Base-by-base conservation (phyloP, 352 stramenopile species). In the Nothophytophthora sp. region DNA sequence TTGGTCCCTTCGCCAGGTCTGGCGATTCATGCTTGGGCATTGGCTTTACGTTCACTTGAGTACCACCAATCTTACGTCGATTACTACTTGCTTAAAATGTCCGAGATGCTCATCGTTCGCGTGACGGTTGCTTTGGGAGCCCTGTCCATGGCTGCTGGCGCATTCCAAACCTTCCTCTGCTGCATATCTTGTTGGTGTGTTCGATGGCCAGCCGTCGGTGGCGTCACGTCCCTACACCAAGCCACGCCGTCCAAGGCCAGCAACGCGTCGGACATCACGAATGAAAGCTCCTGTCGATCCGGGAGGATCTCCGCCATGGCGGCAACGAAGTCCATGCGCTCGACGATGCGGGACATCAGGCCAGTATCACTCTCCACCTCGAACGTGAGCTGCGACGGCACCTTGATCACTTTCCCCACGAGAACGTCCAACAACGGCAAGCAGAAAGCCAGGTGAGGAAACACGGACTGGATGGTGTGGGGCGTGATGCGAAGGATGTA, bases 301-400 rank as follows among this genome's bases (percentile, higher is more conserved):
- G 34, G 23, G n/a, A 59, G 4, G 1, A 52, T 16, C 15, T 13
- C 29, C 2, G 33, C 27, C 23, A 59, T 9, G 2, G 40, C 50
- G 9, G 16, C 27, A 2, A 4, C 34, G 10, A 59, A 25, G 20
- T 36, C 41, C 41, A 59, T 48, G 11, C 27, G 50, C 34, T 59
- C 50, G 9, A 41, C 41, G 18, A 59, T 20, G 9, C 34, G 27
- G 9, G 13, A 52, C n/a, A 59, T 41, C 1, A 24, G 40, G 1
- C 25, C 50, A 16, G 24, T 30, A n/a, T 29, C n/a, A 6, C 7
- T 35, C 7, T 37, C 27, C 18, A 59, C 23, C 7, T 20, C 40
- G 35, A 59, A 59, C 19, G 25, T 28, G 7, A 59, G 13, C 4
- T 52, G 40, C 4, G 50, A 47, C n/a, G 32, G 23, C 28, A 52